Evolutionary conservation across 192 early-diverging fungal genomes (phyloP).

Genomic region (Phlyctochytrium arcticum): DNA sequence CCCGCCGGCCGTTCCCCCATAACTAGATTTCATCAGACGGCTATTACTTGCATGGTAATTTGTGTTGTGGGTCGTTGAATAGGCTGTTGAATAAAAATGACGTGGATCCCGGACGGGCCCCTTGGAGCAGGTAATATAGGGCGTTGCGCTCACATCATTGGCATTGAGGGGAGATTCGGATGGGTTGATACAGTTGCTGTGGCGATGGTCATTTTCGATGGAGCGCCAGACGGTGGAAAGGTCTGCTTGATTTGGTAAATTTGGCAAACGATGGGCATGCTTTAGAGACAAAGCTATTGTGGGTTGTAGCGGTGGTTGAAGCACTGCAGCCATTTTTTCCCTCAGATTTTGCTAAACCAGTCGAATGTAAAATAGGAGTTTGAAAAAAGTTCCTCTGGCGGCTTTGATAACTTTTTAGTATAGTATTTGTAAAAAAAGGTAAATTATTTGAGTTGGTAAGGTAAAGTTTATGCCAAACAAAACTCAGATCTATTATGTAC

Average conservation of each 20-base stretch:
- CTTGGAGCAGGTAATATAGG: conserved; percentile 15
- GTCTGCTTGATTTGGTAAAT: background rate
- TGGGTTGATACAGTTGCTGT: background rate
- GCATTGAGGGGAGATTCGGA: conserved; percentile 7
- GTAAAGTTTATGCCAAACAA: no score
- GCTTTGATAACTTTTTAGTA: no score
- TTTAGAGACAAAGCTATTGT: background rate
- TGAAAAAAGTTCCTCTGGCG: no score
- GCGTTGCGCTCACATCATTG: conserved; percentile 24
- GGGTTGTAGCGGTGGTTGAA: background rate
- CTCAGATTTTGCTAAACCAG: no score
- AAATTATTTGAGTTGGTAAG: no score
- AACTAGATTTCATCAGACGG: no score
- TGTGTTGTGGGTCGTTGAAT: conserved; percentile 38
- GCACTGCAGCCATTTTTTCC: background rate
- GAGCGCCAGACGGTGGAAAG: background rate
- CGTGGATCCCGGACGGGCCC: conserved; percentile 32
- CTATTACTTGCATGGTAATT: no score
- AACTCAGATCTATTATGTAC: no score
- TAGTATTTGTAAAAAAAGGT: no score
- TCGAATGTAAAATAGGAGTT: no score
- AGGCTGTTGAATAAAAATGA: conserved; percentile 37
- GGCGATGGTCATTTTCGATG: background rate
- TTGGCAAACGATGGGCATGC: background rate
- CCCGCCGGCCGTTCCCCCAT: no score